A percentile compares a stretch with the other conserved stretches of the same genome.
Evolutionary conservation across 495 filamentous ascomycete genomes (phyloP).

Genomic region (Sabuloglossum arenarium): DNA sequence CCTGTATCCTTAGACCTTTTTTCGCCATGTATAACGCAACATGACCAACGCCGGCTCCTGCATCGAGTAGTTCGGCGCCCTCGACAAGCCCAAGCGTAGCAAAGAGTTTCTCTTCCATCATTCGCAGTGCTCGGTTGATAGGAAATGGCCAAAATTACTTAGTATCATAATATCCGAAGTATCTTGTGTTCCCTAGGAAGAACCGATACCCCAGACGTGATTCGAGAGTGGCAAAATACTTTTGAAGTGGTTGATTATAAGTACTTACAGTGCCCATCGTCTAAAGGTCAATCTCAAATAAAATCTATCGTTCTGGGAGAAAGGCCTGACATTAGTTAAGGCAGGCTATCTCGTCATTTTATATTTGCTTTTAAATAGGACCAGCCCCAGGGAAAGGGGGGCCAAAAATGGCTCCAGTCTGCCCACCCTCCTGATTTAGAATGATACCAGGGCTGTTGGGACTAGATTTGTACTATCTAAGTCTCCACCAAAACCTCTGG

Average conservation of each 20-base stretch:
- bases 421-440: no score
- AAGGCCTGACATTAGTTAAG: no score
- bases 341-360: no score
- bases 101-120: conserved; percentile 29
- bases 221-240: conserved; percentile 25
- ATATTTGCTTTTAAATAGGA: no score
- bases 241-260: conserved; percentile 19
- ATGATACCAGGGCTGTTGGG: no score
- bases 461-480: no score
- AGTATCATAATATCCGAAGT: conserved; percentile 28
- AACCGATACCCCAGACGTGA: conserved; percentile 29
- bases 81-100: conserved; percentile 16
- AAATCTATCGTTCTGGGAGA: no score
- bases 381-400: no score
- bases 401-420: no score
- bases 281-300: no score
- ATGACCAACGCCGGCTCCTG: conserved; percentile 29
- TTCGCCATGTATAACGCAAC: conserved; percentile 27
- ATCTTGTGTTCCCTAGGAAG: conserved; percentile 26
- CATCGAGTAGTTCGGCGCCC: conserved; percentile 27
- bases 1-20: conserved; percentile 16
- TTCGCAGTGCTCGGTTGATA: conserved; percentile 17
- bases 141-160: conserved; percentile 31
- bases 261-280: no score
- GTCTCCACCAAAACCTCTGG: no score